phyloP scores from a whole-genome alignment of 208 protist species.

The Acanthamoeba castellanii region DNA sequence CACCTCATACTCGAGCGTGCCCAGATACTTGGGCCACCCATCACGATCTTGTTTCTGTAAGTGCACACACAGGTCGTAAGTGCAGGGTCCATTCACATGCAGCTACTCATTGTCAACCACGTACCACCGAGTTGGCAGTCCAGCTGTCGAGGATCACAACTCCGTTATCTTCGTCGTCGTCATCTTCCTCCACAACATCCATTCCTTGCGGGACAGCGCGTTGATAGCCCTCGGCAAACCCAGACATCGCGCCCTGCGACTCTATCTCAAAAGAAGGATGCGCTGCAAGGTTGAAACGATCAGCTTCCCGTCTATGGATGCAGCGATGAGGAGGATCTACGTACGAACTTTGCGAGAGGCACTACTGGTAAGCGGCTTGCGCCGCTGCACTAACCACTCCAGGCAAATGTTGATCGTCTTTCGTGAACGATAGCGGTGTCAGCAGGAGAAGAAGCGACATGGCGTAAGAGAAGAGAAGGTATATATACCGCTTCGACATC shows the following conservation, averaged over 20 bases:
- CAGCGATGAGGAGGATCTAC: neutral
- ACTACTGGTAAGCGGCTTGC: neutral
- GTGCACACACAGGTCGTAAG: neutral
- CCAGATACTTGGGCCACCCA: slow-evolving; percentile 23
- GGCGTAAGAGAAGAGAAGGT: neutral
- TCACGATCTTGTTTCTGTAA: neutral
- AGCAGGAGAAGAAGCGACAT: neutral
- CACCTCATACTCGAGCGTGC: slow-evolving; percentile 46
- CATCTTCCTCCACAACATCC: neutral
- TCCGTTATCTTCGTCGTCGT: neutral
- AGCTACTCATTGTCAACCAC: neutral
- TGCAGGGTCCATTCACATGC: neutral
- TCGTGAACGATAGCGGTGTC: neutral
- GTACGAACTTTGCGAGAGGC: neutral
- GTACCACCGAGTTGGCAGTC: slow-evolving; percentile 11
- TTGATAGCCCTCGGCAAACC: slow-evolving; percentile 31
- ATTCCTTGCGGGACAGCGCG: neutral
- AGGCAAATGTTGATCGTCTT: neutral
- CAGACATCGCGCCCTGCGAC: neutral
- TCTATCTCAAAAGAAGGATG: neutral
- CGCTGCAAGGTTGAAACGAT: neutral
- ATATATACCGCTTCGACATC: neutral
- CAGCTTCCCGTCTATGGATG: neutral
- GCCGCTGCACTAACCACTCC: neutral
- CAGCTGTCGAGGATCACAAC: slow-evolving; percentile 23